Conservation (phyloP, 805 yeast genomes). For the Danielia reshetovae region DNA sequence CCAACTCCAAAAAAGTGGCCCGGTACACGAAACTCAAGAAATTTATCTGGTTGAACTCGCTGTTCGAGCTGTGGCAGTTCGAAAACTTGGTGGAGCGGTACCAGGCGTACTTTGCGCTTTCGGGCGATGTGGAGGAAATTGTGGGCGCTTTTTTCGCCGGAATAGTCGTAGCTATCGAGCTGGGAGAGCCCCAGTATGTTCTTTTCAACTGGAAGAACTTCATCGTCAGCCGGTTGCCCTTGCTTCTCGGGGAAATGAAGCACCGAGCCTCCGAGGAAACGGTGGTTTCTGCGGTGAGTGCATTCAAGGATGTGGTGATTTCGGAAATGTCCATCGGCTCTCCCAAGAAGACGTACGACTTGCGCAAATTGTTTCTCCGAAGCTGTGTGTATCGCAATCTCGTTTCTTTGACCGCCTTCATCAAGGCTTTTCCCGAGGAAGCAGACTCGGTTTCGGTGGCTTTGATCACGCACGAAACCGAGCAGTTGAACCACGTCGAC, state of each 20-base stretch:
- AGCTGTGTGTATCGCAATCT: slow-evolving; percentile 28
- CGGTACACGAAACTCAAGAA: slow-evolving; percentile 20
- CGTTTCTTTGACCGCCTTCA: slow-evolving; percentile 23
- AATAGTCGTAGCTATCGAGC: slow-evolving; percentile 13
- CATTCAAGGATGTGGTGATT: slow-evolving; percentile 3
- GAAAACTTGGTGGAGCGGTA: slow-evolving; percentile 8
- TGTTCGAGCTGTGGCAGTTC: slow-evolving; percentile 23
- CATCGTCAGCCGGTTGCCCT: slow-evolving; percentile 27
- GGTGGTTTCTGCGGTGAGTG: slow-evolving; percentile 4
- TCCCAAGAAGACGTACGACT: slow-evolving; percentile 15
- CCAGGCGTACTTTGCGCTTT: slow-evolving; percentile 6
- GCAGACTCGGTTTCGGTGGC: slow-evolving; percentile 20
- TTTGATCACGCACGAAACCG: slow-evolving; percentile 24
- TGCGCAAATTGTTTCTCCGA: slow-evolving; percentile 26
- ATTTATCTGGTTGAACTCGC: slow-evolving; percentile 25
- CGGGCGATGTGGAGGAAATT: slow-evolving; percentile 16
- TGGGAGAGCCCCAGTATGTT: slow-evolving; percentile 22
- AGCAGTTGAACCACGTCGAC: slow-evolving; percentile 18
- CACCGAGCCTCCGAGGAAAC: slow-evolving; percentile 3
- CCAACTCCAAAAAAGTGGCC: slow-evolving; percentile 8
- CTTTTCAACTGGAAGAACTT: slow-evolving; percentile 34
- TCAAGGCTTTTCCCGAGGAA: slow-evolving; percentile 26
- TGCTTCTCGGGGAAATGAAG: slow-evolving; percentile 18
- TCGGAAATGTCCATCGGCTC: slow-evolving; percentile 10
- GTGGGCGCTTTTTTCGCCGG: slow-evolving; percentile 21